These are phyloP conservation scores for Sordaria brevicollis DNA, from an alignment of 495 filamentous ascomycete species.

Conservation along the genomic window DNA sequence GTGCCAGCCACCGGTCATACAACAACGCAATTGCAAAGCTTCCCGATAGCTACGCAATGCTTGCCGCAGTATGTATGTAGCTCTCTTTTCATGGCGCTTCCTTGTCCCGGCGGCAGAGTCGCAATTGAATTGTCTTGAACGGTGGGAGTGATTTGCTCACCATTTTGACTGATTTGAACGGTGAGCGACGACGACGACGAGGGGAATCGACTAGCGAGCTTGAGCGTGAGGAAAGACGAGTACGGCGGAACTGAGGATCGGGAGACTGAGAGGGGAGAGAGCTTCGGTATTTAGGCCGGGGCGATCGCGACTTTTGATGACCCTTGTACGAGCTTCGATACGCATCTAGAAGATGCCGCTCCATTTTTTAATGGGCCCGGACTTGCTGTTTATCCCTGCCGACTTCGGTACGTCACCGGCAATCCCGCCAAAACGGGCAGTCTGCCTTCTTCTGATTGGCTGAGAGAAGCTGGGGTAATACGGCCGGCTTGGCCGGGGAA, in stretches of 20 bases:
- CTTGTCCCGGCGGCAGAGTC: background rate
- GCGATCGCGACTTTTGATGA: background rate
- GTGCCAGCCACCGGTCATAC: background rate
- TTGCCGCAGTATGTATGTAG: background rate
- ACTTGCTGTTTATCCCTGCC: slow-evolving; percentile 10
- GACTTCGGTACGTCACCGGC: background rate
- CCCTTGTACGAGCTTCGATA: slow-evolving; percentile 15
- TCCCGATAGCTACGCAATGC: background rate
- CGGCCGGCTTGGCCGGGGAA: background rate
- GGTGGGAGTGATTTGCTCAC: background rate
- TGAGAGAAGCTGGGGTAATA: background rate
- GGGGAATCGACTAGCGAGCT: background rate
- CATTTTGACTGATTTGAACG: background rate
- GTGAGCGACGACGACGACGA: background rate
- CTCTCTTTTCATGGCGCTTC: background rate
- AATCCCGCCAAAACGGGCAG: background rate
- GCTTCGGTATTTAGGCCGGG: background rate
- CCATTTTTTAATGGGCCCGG: slow-evolving; percentile 17
- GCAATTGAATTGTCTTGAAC: background rate
- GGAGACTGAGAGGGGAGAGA: background rate
- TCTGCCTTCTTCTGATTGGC: slow-evolving; percentile 6
- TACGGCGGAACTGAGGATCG: background rate
- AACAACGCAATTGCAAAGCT: background rate
- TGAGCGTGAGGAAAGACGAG: background rate
- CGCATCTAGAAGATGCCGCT: slow-evolving; percentile 20